Evolutionary conservation across 75 land plant genomes (phyloP), one percentile per base, ranked within the genome.

Genomic region (Pinus albicaulis): DNA sequence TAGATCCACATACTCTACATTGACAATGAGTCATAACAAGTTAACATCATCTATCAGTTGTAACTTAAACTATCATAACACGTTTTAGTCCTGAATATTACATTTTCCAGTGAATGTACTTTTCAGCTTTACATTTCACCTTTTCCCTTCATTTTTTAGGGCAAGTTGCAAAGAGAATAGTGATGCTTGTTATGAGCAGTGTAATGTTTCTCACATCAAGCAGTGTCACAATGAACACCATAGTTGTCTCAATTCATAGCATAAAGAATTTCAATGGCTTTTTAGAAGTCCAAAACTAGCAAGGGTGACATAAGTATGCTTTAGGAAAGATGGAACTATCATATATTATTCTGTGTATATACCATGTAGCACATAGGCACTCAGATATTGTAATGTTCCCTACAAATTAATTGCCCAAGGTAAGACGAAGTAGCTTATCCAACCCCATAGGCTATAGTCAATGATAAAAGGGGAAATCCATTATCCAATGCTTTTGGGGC

Each of bases 31-130:
- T 57, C 28, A 17, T 15, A 7, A 57, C 15, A 61, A 44, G 17
- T 75, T 15, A 58, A 71, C 56, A 16, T 56, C 41, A 68, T 10
- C 71, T 38, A 41, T 16, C 71, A 41, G n/a, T 68, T 26, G 17
- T 22, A 22, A 26, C 48, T 1, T 59, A 20, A 17, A 59, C 25
- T 26, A 20, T 22, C 73, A n/a, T 64, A 60, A 75, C 11, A 36
- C 8, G 6, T 22, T 59, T 57, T 31, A 63, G 28, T 44, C 38
- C 19, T 44, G 55, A 55, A 74, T 88, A 60, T 64, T 72, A 48
- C 53, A 48, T 2, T 48, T 48, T 48, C 3, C 53, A 10, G 53
- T 10, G 53, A 48, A 48, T 10, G 53, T 48, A 48, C 53, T 48
- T 48, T 48, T 10, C 53, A 10, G 53, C 53, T 48, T 48, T 48